Base-by-base conservation (phyloP, 495 filamentous ascomycete species). In the Aspergillus sparsus region DNA sequence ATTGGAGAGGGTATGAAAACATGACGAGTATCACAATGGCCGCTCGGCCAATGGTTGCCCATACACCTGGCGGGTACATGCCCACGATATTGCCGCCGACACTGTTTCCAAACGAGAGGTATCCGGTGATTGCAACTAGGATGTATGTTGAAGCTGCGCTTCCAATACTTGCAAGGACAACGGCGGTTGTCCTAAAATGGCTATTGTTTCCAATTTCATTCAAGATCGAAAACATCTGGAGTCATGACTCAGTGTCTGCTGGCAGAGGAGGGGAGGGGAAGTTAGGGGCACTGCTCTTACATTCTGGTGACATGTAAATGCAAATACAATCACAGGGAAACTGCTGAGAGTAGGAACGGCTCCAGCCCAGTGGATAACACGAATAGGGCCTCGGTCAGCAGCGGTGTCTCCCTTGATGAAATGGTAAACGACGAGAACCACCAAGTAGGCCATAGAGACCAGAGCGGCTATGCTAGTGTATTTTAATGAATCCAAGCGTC, bases 281-380 rank as follows among this genome's bases (percentile, higher is more conserved):
- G 21, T 27, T 3, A 27, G 7, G 16, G 13, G 21, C 32, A 6
- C 4, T 11, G 12, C 44, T 15, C 84, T 61, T 77, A 96, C 92
- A 67, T 98, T 98, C 65, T 98, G 94, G 74, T 98, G 94, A 69
- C 95, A 98, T 5, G 94, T 98, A 74, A 97, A 98, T 16, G 94
- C 94, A 77, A 98, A 98, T 8, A 98, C 91, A 58, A 97, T 91
- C 44, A 98, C 90, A 0, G 94, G 95, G 59, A 98, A 86, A 62
- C 89, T 93, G 63, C 89, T 88, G 42, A 98, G 82, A 3, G 87
- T 85, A 18, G 89, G 83, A 39, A 96, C 81, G 13, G 88, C 80
- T 0, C 94, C 92, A 27, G 84, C 87, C 86, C 91, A 96, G 53
- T 82, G 77, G 60, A 94, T 77, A 15, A 89, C 71, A 27, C 89